Percentiles rank a stretch among this genome's conserved stretches.
phyloP scores from a whole-genome alignment of 805 yeast genomes.

The Scheffersomyces amazonensis region DNA sequence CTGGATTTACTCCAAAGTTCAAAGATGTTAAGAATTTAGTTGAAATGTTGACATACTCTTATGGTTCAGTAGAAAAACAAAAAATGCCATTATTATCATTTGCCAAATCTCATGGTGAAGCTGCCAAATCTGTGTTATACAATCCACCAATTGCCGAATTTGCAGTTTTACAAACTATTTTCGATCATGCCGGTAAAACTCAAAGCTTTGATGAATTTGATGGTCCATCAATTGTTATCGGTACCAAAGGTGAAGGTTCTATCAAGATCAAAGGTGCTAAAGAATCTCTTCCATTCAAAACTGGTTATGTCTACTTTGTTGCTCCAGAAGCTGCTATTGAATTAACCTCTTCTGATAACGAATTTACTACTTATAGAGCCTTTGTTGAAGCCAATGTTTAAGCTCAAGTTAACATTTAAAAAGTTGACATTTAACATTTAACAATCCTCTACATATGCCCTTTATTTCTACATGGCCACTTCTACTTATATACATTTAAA shows the following conservation, averaged over 20 bases:
- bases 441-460: too few relatives aligned
- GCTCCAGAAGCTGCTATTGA: constrained; percentile 73
- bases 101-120: constrained; percentile 62
- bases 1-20: constrained; percentile 99
- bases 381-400: constrained; percentile 75
- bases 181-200: constrained; percentile 44
- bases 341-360: constrained; percentile 43
- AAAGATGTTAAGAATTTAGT: constrained; percentile 92
- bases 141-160: constrained; percentile 98
- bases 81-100: constrained; percentile 72
- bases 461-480: too few relatives aligned
- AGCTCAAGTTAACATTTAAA: too few relatives aligned
- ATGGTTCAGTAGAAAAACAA: constrained; percentile 89
- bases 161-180: constrained; percentile 82
- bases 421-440: too few relatives aligned
- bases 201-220: constrained; percentile 60
- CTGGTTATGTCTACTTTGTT: constrained; percentile 82
- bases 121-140: constrained; percentile 58
- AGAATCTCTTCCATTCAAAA: constrained; percentile 36
- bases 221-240: constrained; percentile 87
- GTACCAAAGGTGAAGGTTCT: constrained; percentile 77
- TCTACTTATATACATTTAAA: too few relatives aligned
- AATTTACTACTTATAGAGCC: constrained; percentile 85
- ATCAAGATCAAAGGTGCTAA: constrained; percentile 42
- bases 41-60: constrained; percentile 83